Percentiles rank a stretch among this genome's conserved stretches.
Conservation (phyloP, 768 basidiomycete genomes). For the Mycena haematopus region DNA sequence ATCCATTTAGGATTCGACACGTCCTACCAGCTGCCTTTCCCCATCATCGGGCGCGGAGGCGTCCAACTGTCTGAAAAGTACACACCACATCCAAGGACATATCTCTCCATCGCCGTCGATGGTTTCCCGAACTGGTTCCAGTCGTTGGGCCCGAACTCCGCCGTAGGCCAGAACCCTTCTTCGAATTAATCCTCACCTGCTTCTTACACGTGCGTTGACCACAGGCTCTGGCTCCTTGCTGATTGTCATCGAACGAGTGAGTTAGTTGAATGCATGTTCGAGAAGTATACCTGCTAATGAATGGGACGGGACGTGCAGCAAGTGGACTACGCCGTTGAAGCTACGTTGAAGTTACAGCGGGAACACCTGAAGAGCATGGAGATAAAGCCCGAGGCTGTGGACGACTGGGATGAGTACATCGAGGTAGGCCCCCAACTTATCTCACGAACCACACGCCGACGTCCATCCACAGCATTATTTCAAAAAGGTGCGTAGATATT, state of each 20-base stretch:
- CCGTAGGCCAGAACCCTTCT: slow-evolving; percentile 42
- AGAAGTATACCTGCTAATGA: not conserved
- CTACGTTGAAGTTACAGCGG: slow-evolving; percentile 63
- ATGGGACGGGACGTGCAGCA: slow-evolving; percentile 36
- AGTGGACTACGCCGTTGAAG: slow-evolving; percentile 62
- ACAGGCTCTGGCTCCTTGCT: slow-evolving; percentile 57
- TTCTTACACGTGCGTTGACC: not conserved
- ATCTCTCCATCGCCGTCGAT: slow-evolving; percentile 63
- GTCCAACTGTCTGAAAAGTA: slow-evolving; percentile 59
- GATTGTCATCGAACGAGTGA: slow-evolving; percentile 53
- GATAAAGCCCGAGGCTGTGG: slow-evolving; percentile 61
- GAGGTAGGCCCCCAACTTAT: slow-evolving; percentile 42
- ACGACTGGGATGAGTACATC: slow-evolving; percentile 66
- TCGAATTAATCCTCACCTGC: not conserved
- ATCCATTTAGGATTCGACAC: slow-evolving; percentile 55
- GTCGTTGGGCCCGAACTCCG: slow-evolving; percentile 61
- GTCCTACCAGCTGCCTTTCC: slow-evolving; percentile 52
- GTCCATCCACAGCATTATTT: slow-evolving; percentile 14
- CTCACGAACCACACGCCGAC: not conserved
- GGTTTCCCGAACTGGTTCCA: slow-evolving; percentile 78
- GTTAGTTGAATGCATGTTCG: not conserved
- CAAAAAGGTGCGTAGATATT: slow-evolving; percentile 49
- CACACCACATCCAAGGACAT: slow-evolving; percentile 60
- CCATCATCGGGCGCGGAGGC: slow-evolving; percentile 61
- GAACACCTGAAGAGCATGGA: slow-evolving; percentile 70